Base-by-base conservation (phyloP, 2,329 filamentous ascomycete genomes). In the Teratosphaeria gauchensis region DNA sequence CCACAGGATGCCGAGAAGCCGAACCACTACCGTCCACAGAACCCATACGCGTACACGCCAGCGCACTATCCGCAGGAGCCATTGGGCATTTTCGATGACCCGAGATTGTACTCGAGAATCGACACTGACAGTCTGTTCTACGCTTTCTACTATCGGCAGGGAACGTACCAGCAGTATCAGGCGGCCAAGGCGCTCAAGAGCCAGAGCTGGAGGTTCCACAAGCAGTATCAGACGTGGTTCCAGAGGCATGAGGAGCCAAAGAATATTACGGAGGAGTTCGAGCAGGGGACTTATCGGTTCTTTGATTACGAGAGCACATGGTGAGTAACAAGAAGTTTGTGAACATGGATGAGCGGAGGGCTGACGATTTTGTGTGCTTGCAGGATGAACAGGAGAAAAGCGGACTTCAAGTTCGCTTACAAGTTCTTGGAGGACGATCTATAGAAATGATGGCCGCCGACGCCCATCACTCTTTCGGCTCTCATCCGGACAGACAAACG, bases 181-280 rank as follows among this genome's bases (percentile, higher is more conserved):
- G 91, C 94, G 1, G 94, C 94, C 14, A 96, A 95, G 75, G 90
- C 94, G n/a, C 78, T 99, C 56, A 99, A 99, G 77, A 89, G 92
- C 65, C 94, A 99, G 75, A 96, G 92, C 75, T 99, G 94, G 94
- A 84, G 94, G 58, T 99, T 99, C 74, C 94, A 99, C 77, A 99
- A 99, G 80, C 94, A 97, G 74, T 99, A 99, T 72, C 94, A 96
- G 75, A 99, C 94, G 1, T 99, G 94, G 94, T 99, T 99, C 71
- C 94, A 99, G 75, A 84, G 94, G 56, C 94, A 99, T 66, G 94
- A 99, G 72, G 94, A 99, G 78, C 94, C 94, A 19, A 99, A 99
- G 80, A 92, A 86, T 67, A 99, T 99, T 70, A 97, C 94, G 0
- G 94, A 99, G 75, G 94, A 99, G 76, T 97, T 90, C 71, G 94